Conservation (phyloP, 768 basidiomycete species). For the Gyrodon lividus region DNA sequence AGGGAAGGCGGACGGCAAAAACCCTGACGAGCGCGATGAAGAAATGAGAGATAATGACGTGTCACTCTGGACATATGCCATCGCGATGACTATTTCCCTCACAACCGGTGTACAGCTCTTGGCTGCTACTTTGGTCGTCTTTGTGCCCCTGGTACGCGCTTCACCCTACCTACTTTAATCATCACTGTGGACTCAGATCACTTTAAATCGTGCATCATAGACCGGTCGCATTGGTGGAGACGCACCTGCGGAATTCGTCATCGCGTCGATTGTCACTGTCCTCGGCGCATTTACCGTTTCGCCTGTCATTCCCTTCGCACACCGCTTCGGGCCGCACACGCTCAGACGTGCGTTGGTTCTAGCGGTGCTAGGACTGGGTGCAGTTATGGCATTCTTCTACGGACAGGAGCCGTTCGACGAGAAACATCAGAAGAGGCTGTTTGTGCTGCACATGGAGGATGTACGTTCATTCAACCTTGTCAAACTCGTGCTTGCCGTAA, state of each 20-base stretch:
- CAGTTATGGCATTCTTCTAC: slow-evolving; percentile 61
- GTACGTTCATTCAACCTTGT: slow-evolving; percentile 42
- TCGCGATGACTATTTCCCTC: slow-evolving; percentile 58
- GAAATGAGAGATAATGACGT: slow-evolving; percentile 33
- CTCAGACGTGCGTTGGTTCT: slow-evolving; percentile 43
- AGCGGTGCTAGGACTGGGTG: slow-evolving; percentile 44
- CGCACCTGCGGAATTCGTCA: slow-evolving; percentile 85
- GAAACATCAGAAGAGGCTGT: slow-evolving; percentile 86
- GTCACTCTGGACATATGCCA: slow-evolving; percentile 60
- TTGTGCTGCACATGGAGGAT: slow-evolving; percentile 83
- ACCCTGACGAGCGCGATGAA: background rate
- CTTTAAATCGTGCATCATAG: slow-evolving; percentile 35
- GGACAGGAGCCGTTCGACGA: slow-evolving; percentile 66
- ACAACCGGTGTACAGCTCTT: slow-evolving; percentile 57
- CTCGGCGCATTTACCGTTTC: slow-evolving; percentile 59
- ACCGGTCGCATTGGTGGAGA: slow-evolving; percentile 81
- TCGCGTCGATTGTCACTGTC: slow-evolving; percentile 71
- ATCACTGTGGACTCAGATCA: background rate
- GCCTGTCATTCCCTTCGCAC: slow-evolving; percentile 65
- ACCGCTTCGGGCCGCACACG: slow-evolving; percentile 55
- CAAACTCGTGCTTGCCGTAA: background rate
- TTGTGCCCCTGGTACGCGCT: slow-evolving; percentile 74
- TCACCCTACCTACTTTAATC: background rate
- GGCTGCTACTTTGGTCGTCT: slow-evolving; percentile 72
- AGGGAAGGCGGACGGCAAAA: background rate